Conservation (phyloP, 2,329 filamentous ascomycete species). For the Emmonsia crescens region DNA sequence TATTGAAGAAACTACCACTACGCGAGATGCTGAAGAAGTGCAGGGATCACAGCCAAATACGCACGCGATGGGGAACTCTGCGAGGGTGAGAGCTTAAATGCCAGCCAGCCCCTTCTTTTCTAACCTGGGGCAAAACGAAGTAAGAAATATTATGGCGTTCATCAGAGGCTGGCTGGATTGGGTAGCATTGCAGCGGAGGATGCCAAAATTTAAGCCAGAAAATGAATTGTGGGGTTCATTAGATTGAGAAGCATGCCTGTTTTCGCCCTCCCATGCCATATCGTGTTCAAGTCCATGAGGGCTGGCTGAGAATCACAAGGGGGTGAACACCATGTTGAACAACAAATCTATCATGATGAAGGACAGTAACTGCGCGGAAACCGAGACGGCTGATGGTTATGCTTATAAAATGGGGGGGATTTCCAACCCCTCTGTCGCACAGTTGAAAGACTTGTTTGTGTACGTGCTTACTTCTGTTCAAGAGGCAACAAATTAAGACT, state of each 20-base stretch:
- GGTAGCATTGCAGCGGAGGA: neutral
- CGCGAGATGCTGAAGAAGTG: no score
- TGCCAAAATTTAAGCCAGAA: neutral
- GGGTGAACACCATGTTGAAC: neutral
- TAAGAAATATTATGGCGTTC: no score
- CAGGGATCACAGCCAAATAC: no score
- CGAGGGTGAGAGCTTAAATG: no score
- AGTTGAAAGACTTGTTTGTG: neutral
- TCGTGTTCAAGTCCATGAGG: neutral
- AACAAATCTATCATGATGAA: neutral
- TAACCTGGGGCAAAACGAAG: no score
- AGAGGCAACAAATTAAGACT: neutral
- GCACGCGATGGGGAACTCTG: no score
- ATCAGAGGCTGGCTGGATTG: no score
- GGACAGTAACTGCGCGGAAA: neutral
- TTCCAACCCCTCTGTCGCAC: neutral
- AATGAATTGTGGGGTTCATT: neutral
- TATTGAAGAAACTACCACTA: no score
- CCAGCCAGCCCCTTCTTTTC: no score
- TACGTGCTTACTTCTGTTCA: neutral
- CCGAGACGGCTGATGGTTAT: neutral
- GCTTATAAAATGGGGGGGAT: neutral
- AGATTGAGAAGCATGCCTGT: neutral
- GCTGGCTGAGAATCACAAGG: neutral
- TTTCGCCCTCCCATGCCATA: neutral